These are phyloP conservation scores for Paragyromitra xinjiangensis DNA, from an alignment of 495 filamentous ascomycete genomes.

Conservation along the genomic window DNA sequence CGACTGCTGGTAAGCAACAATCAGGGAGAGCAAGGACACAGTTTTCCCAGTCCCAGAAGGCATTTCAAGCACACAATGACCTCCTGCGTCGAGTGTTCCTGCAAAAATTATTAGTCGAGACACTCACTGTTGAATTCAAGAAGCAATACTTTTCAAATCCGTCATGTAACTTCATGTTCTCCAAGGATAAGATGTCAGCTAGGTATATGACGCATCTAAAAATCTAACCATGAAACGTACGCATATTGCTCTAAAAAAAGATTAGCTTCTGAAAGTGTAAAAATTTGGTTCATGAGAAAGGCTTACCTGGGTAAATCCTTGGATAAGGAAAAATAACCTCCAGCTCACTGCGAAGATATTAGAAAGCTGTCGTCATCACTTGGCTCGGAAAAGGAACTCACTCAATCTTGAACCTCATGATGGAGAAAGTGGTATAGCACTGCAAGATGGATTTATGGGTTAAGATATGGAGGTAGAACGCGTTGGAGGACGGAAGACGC, in stretches of 20 bases:
- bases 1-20: conserved; percentile 93
- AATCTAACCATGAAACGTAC: conserved; percentile 59
- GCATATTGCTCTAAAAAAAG: conserved; percentile 83
- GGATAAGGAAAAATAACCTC: conserved; percentile 97
- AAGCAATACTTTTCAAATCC: conserved; percentile 82
- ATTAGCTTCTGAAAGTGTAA: conserved; percentile 14
- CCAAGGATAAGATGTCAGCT: conserved; percentile 20
- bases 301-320: conserved; percentile 84
- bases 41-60: conserved; percentile 99
- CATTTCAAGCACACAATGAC: conserved; percentile 99
- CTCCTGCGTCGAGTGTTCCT: conserved; percentile 89
- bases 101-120: conserved; percentile 21
- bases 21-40: conserved; percentile 91
- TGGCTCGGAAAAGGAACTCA: conserved; percentile 59
- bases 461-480: no score
- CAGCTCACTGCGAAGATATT: conserved; percentile 70
- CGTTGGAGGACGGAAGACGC: no score
- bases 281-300: background rate
- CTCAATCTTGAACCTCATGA: conserved; percentile 98
- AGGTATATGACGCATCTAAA: background rate
- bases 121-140: background rate
- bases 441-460: background rate
- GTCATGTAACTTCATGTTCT: conserved; percentile 80
- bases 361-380: conserved; percentile 1
- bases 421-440: background rate